Conservation (phyloP, 192 early-diverging fungal genomes). For the Gigaspora rosea region DNA sequence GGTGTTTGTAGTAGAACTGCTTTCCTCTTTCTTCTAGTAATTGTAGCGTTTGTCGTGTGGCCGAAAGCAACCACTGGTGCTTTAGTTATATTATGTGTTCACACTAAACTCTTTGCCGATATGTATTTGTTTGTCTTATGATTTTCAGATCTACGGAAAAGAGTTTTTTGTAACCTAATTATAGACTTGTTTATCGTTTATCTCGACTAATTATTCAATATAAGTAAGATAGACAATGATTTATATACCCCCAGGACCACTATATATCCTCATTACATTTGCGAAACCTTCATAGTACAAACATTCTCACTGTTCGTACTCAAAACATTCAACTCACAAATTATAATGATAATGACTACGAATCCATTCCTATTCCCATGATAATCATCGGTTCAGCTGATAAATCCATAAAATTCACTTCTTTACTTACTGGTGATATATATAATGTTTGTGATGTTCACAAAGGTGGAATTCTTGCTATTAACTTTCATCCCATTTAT, state of each 20-base stretch:
- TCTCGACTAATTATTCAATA: background rate
- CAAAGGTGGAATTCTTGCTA: slow-evolving; percentile 59
- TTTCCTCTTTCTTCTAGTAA: too few species aligned
- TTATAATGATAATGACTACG: slow-evolving; percentile 32
- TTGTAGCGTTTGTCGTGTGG: too few species aligned
- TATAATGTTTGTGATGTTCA: slow-evolving; percentile 52
- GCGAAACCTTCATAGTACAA: slow-evolving; percentile 51
- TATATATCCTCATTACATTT: slow-evolving; percentile 41
- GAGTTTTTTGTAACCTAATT: too few species aligned
- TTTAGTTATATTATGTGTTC: too few species aligned
- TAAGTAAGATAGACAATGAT: slow-evolving; percentile 39
- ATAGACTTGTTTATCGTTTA: background rate
- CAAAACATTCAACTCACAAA: slow-evolving; percentile 35
- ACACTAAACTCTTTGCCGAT: too few species aligned
- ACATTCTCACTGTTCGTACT: slow-evolving; percentile 57
- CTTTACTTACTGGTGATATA: slow-evolving; percentile 41
- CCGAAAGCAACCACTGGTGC: too few species aligned
- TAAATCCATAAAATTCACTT: slow-evolving; percentile 59
- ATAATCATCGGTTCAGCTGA: slow-evolving; percentile 60
- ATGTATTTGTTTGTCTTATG: too few species aligned
- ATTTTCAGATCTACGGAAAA: too few species aligned
- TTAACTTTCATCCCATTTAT: slow-evolving; percentile 64
- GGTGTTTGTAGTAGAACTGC: too few species aligned
- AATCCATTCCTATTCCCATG: slow-evolving; percentile 36
- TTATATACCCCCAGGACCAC: slow-evolving; percentile 41